These are phyloP conservation scores for Alternaria atra DNA, from an alignment of 2,329 filamentous ascomycete species.

Conservation along the genomic window DNA sequence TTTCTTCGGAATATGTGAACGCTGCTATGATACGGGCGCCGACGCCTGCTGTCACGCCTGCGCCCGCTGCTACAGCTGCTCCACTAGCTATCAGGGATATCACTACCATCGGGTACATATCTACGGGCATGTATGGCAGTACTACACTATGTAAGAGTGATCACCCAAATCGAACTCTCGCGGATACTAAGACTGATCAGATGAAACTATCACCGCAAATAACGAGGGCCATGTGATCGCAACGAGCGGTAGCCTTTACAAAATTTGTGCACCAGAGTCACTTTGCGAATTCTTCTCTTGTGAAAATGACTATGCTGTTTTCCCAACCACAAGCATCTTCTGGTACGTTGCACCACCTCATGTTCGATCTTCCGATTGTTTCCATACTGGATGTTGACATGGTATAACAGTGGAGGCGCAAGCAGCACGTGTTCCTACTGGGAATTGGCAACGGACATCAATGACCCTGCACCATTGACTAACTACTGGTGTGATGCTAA, in stretches of 20 bases:
- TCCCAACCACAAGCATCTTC: constrained; percentile 4
- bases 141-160: constrained; percentile 19
- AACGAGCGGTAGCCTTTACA: constrained; percentile 17
- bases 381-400: background rate
- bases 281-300: constrained; percentile 23
- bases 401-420: constrained; percentile 8
- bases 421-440: constrained; percentile 19
- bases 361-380: background rate
- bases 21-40: constrained; percentile 16
- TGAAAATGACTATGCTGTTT: constrained; percentile 11
- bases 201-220: constrained; percentile 20
- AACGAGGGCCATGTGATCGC: constrained; percentile 14
- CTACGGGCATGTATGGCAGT: constrained; percentile 10
- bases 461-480: constrained; percentile 17
- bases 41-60: constrained; percentile 10
- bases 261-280: constrained; percentile 11
- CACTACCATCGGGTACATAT: constrained; percentile 22
- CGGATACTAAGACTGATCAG: constrained; percentile 9
- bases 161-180: too few species aligned
- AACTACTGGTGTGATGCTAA: constrained; percentile 26
- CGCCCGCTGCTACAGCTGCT: constrained; percentile 18
- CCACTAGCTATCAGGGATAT: constrained; percentile 14
- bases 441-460: constrained; percentile 18
- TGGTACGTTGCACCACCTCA: constrained; percentile 11
- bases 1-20: constrained; percentile 1